phyloP scores from a whole-genome alignment of 164 flowering plant species.

The Protea cynaroides region DNA sequence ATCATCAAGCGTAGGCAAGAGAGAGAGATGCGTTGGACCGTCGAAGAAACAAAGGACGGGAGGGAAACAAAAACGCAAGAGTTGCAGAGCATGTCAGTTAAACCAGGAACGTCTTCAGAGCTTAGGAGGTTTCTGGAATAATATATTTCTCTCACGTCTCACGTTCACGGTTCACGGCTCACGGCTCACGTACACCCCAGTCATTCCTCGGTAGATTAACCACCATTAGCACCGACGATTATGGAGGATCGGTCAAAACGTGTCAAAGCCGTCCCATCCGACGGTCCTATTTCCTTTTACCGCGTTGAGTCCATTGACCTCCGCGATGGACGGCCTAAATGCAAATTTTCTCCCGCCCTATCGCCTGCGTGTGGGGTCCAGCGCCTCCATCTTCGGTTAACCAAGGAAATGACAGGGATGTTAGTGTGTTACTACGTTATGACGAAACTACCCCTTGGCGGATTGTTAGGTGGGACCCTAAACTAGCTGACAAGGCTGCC shows the following conservation, averaged over 20 bases:
- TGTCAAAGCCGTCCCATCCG: constrained; percentile 1
- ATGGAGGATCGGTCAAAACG: not conserved
- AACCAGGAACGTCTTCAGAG: constrained; percentile 9
- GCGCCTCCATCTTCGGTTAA: constrained; percentile 11
- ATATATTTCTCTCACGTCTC: constrained; percentile 9
- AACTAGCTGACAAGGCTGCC: too few species aligned
- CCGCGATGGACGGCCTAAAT: constrained; percentile 25
- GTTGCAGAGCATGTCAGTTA: constrained; percentile 44
- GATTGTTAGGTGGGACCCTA: too few species aligned
- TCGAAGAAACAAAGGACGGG: not conserved
- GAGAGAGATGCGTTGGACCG: too few species aligned
- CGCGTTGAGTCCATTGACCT: not conserved
- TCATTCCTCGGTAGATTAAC: not conserved
- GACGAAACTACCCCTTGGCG: too few species aligned
- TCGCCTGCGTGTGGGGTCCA: constrained; percentile 24
- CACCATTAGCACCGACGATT: constrained; percentile 10
- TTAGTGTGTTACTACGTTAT: constrained; percentile 5
- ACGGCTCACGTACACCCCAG: too few species aligned
- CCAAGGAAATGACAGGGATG: constrained; percentile 5
- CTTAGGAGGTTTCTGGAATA: constrained; percentile 7
- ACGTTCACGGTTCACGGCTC: not conserved
- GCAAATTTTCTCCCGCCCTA: constrained; percentile 12
- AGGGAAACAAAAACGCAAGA: constrained; percentile 21
- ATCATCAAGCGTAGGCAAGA: too few species aligned
- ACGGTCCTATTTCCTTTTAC: constrained; percentile 2